Conservation (phyloP, 306 rosid species). For the Quercus wislizeni region DNA sequence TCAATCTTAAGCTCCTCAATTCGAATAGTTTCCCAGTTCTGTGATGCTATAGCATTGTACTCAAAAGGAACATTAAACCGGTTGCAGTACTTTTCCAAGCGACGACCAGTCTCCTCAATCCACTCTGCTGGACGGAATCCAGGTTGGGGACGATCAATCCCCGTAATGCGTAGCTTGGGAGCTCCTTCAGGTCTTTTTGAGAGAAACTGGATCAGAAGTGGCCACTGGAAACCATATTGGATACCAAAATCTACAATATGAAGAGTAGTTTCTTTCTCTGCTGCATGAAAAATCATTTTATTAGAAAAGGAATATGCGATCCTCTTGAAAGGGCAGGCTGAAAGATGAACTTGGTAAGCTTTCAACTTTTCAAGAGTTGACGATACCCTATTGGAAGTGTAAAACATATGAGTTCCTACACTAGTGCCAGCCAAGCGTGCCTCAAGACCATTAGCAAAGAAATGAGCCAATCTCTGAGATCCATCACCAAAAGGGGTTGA, state of each 20-base stretch:
- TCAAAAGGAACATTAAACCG: slow-evolving; percentile 73
- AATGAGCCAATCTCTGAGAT: slow-evolving; percentile 65
- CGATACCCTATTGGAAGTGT: not conserved
- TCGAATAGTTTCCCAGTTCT: not conserved
- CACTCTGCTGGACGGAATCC: slow-evolving; percentile 85
- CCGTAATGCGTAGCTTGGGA: slow-evolving; percentile 53
- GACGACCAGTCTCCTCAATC: slow-evolving; percentile 74
- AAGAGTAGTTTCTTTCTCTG: slow-evolving; percentile 38
- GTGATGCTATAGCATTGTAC: slow-evolving; percentile 36
- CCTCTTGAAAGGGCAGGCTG: slow-evolving; percentile 54
- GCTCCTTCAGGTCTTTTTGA: slow-evolving; percentile 46
- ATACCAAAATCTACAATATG: slow-evolving; percentile 79
- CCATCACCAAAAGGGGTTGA: slow-evolving; percentile 68
- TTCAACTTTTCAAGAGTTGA: slow-evolving; percentile 49
- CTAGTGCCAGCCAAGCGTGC: slow-evolving; percentile 48
- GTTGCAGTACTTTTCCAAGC: slow-evolving; percentile 39
- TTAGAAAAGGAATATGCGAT: slow-evolving; percentile 39
- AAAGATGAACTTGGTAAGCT: slow-evolving; percentile 47
- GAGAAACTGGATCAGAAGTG: slow-evolving; percentile 52
- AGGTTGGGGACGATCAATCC: slow-evolving; percentile 72
- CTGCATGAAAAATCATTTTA: slow-evolving; percentile 36
- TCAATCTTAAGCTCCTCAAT: slow-evolving; percentile 9
- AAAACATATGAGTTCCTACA: slow-evolving; percentile 25
- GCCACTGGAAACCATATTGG: slow-evolving; percentile 80
- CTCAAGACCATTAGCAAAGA: slow-evolving; percentile 64